Conservation (phyloP, 1,284 basidiomycete genomes). For the Marasmius sp. region DNA sequence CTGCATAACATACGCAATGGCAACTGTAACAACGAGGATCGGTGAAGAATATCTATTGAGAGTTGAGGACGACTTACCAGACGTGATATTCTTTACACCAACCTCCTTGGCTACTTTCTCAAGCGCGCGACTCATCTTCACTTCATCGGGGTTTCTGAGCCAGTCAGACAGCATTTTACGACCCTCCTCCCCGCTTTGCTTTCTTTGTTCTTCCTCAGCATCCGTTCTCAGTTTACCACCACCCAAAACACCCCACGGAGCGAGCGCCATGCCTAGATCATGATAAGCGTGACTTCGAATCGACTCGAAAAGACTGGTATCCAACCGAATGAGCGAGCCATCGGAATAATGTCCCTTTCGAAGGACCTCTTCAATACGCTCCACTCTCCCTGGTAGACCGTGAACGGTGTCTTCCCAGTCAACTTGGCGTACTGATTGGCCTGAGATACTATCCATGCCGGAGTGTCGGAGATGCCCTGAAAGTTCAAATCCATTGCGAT, state of each 20-base stretch:
- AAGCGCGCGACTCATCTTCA: constrained; percentile 28
- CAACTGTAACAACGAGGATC: not conserved
- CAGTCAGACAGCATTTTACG: constrained; percentile 32
- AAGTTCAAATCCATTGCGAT: not conserved
- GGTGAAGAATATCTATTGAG: no score
- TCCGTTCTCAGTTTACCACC: constrained; percentile 48
- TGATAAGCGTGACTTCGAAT: not conserved
- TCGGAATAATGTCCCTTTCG: constrained; percentile 56
- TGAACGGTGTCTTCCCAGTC: constrained; percentile 48
- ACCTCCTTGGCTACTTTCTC: constrained; percentile 2
- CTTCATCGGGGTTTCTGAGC: constrained; percentile 41
- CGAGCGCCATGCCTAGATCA: not conserved
- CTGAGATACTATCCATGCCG: constrained; percentile 43
- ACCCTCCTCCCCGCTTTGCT: constrained; percentile 39
- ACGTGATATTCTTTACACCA: constrained; percentile 3
- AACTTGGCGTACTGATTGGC: constrained; percentile 44
- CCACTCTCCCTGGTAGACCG: constrained; percentile 55
- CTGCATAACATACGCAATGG: constrained; percentile 7
- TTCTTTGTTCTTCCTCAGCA: constrained; percentile 42
- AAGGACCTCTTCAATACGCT: constrained; percentile 48
- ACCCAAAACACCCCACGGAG: constrained; percentile 35
- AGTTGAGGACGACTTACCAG: not conserved
- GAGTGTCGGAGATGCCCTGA: constrained; percentile 40
- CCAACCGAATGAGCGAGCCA: constrained; percentile 47
- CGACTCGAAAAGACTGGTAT: not conserved